Percentiles rank a stretch among this genome's conserved stretches.
These are phyloP conservation scores for Kurtzmaniella quercitrusa DNA, from an alignment of 1,139 yeast genomes.

Conservation along the genomic window DNA sequence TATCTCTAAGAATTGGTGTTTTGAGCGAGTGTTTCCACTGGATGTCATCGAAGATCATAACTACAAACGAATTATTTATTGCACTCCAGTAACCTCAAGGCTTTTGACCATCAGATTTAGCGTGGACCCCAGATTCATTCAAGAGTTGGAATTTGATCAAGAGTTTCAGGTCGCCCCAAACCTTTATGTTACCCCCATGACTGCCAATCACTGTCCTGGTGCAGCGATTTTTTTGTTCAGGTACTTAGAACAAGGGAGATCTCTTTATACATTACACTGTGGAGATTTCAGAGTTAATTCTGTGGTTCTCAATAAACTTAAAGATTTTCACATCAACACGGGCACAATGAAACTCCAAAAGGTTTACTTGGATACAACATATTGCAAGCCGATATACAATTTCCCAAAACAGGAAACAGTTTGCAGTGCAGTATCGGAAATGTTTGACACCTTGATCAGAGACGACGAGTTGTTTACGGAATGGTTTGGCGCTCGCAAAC, in stretches of 20 bases:
- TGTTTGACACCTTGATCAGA: constrained; percentile 39
- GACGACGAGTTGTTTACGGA: constrained; percentile 28
- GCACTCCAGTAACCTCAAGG: constrained; percentile 65
- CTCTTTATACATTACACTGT: constrained; percentile 59
- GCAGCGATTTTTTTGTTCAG: constrained; percentile 77
- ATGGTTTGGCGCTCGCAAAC: constrained; percentile 37
- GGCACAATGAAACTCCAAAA: constrained; percentile 28
- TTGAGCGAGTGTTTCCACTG: constrained; percentile 33
- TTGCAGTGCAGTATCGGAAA: constrained; percentile 52
- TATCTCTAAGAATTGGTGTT: constrained; percentile 68
- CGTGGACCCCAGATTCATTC: constrained; percentile 50
- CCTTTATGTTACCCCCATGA: constrained; percentile 58
- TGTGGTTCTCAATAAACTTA: constrained; percentile 31
- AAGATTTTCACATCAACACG: constrained; percentile 27
- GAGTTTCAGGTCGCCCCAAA: constrained; percentile 8
- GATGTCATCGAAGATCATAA: constrained; percentile 32
- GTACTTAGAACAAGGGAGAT: constrained; percentile 25
- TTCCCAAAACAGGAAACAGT: constrained; percentile 79
- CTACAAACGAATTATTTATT: constrained; percentile 48
- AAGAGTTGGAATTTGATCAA: constrained; percentile 41
- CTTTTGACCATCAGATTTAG: constrained; percentile 53
- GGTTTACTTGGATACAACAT: constrained; percentile 85
- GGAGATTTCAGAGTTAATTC: constrained; percentile 83
- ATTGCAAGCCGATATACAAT: constrained; percentile 65
- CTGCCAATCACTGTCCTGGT: constrained; percentile 97